Base-by-base conservation (phyloP, 2,329 filamentous ascomycete species). In the Cladosporium cucumerinum region DNA sequence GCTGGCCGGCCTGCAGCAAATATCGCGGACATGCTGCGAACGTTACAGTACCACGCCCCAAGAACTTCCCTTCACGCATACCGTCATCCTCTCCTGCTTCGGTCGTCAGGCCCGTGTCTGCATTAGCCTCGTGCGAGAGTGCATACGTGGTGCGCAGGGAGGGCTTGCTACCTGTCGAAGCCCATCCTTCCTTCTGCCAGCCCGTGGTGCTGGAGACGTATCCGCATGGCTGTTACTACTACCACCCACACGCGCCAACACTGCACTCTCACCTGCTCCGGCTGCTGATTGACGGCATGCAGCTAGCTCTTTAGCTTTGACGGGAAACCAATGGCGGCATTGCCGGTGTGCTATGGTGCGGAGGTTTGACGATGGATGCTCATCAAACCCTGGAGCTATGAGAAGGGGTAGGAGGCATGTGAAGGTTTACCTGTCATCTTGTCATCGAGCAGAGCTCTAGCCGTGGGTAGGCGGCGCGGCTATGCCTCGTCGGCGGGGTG, bases 301-400 rank as follows among this genome's bases (percentile, higher is more conserved):
- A 74, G 71, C 73, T 75, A 74, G 67, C 49, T 66, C 39, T 63
- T 69, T 75, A 75, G 73, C 72, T 72, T 71, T 72, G 43, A 36
- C 48, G 43, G 61, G 67, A 72, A 66, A 67, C 73, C 73, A 74
- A 74, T 74, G 69, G 72, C 69, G 65, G 65, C 58, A 55, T 28
- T 55, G 57, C 63, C 63, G 63, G 58, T 52, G 51, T 48, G 46
- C 61, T 46, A 46, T 54, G 48, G 46, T 54, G 51, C 48, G 48
- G 62, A 62, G 62, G 54, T 54, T 55, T 59, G 62, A 36, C 39
- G 59, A 52, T 48, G 46, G 52, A 54, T 43, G 66, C 52, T 57
- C 54, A 39, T 43, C 21, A 36, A 43, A 63, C 39, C 57, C 34
- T 39, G 25, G 48, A 43, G 49, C 39, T 64, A 34, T 61, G 52